A percentile compares a stretch with the other conserved stretches of the same genome.
Conservation (phyloP, 768 basidiomycete genomes). For the Macrocybe gigantea region DNA sequence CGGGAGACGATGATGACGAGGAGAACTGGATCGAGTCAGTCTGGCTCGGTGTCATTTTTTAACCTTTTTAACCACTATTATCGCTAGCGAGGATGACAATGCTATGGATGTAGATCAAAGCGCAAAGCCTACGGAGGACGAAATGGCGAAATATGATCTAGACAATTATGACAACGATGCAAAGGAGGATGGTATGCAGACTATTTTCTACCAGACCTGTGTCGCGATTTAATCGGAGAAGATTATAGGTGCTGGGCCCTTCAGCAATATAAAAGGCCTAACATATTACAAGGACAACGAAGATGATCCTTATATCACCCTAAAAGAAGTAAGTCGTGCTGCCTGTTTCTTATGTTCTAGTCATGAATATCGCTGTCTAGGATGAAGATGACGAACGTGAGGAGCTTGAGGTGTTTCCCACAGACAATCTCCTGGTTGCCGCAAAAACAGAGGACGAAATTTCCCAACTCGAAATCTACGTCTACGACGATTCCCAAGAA, state of each 20-base stretch:
- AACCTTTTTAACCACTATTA: constrained; percentile 13
- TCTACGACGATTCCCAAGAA: constrained; percentile 89
- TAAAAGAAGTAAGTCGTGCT: constrained; percentile 72
- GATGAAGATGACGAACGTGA: constrained; percentile 78
- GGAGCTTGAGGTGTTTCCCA: constrained; percentile 83
- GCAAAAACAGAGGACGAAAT: constrained; percentile 98
- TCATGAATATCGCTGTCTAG: constrained; percentile 19
- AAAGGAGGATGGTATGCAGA: constrained; percentile 24
- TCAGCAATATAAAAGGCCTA: constrained; percentile 93
- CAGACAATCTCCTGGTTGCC: constrained; percentile 87
- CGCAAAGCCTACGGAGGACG: constrained; percentile 41
- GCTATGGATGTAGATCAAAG: constrained; percentile 59
- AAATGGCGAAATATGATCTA: constrained; percentile 82
- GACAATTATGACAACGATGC: constrained; percentile 89
- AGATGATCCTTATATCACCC: constrained; percentile 94
- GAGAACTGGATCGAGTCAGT: constrained; percentile 89
- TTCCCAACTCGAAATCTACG: constrained; percentile 91
- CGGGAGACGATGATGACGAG: constrained; percentile 41
- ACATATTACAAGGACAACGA: constrained; percentile 87
- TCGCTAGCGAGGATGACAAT: constrained; percentile 33
- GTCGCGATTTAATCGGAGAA: constrained; percentile 6
- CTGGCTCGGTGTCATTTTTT: constrained; percentile 3
- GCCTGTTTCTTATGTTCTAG: background rate
- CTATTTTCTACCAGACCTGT: background rate
- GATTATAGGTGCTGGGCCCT: constrained; percentile 61